Base-by-base conservation (phyloP, 352 stramenopile species). In the Globisporangium alternatum region DNA sequence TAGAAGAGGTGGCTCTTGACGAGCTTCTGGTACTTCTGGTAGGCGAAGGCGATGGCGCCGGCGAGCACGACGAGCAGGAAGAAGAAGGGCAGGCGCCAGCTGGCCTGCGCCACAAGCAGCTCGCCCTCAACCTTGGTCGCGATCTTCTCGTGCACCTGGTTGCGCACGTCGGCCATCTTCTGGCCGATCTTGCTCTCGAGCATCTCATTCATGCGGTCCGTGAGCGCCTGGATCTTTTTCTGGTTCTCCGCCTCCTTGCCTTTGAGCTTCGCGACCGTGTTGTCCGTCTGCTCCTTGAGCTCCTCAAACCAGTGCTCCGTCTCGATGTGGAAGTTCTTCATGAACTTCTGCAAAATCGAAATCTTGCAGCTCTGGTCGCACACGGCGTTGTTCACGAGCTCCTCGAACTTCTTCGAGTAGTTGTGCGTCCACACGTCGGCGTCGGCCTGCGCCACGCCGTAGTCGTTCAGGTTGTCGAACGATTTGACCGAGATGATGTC, bases 21-120 rank as follows among this genome's bases (percentile, higher is more conserved):
- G 28, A 95, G 75, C 64, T 91, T 88, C 72, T 88, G 83, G 77
- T 95, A 95, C 77, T 95, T 93, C 49, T 87, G 78, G 78, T 95
- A 95, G 21, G 80, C 81, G 31, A 90, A 78, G 47, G 76, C 80
- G 35, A 89, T 63, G 25, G 67, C 73, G 9, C 66, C 81, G 1
- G 76, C 76, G 28, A 95, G 81, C 37, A 81, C 67, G 35, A 91
- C 60, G 31, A 92, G 56, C 63, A 95, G 72, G 59, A 93, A 55
- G 67, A 93, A 91, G 70, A 95, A 94, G 10, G 85, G 85, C 60
- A 91, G 44, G 33, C 85, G 83, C 87, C 87, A 95, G 65, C 83
- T 81, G 31, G 74, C 75, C n/a, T 74, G 72, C 39, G 78, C 77
- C 33, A 88, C 77, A 28, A 80, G 74, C 39, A 90, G 64, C 64